Conservation (phyloP, 768 basidiomycete species). For the Leccinum ochraceum region DNA sequence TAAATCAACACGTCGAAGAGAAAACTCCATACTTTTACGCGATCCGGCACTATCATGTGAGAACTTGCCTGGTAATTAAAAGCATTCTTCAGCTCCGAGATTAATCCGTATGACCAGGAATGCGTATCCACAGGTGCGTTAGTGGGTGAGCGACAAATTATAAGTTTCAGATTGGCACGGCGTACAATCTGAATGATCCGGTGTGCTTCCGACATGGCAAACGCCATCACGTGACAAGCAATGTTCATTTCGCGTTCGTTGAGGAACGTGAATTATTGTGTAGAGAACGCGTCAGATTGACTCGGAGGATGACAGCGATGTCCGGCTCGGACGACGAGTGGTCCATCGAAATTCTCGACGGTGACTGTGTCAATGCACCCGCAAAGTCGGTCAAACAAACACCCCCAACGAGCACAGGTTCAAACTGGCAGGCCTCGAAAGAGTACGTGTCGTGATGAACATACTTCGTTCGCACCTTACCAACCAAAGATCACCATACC, state of each 20-base stretch:
- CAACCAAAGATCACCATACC: constrained; percentile 5
- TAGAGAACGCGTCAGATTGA: constrained; percentile 18
- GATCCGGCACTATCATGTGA: not conserved
- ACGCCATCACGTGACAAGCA: constrained; percentile 22
- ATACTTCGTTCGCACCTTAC: constrained; percentile 13
- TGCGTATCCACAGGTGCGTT: not conserved
- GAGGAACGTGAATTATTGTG: not conserved
- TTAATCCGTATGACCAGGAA: not conserved
- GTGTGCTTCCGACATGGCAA: not conserved
- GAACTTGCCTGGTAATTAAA: not conserved
- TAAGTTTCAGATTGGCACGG: no score
- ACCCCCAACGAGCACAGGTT: constrained; percentile 3
- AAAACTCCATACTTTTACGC: not conserved
- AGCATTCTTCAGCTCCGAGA: not conserved
- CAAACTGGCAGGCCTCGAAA: not conserved
- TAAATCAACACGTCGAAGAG: not conserved
- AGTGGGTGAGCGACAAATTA: no score
- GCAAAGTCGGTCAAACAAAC: constrained; percentile 25
- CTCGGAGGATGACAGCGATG: constrained; percentile 3
- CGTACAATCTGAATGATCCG: no score
- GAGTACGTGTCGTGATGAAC: constrained; percentile 19
- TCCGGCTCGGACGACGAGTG: constrained; percentile 29
- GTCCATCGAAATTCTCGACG: constrained; percentile 35
- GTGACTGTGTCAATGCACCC: constrained; percentile 10
- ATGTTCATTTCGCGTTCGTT: constrained; percentile 5